Conservation (phyloP, 208 protist species). For the Leishmania guyanensis region DNA sequence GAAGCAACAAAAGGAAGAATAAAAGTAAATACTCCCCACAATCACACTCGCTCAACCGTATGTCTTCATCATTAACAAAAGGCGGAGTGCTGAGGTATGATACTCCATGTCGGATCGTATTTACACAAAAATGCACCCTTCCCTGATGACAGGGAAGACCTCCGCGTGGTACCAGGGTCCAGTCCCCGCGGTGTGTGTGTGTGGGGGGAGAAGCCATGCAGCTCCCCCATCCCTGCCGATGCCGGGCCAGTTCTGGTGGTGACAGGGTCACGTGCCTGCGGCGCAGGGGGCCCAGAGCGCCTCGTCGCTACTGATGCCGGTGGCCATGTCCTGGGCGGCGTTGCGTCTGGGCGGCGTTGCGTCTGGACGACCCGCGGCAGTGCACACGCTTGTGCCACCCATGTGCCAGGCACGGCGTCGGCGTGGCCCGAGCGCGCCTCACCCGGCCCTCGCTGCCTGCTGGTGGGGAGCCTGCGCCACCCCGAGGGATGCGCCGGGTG, state of each 20-base stretch:
- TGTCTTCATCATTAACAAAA: neutral
- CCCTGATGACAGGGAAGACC: neutral
- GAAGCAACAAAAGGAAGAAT: conserved; percentile 14
- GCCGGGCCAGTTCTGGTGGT: neutral
- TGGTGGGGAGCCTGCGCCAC: neutral
- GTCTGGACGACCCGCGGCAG: neutral
- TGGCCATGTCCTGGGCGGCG: neutral
- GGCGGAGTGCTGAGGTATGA: neutral
- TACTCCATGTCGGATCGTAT: neutral
- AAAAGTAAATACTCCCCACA: neutral
- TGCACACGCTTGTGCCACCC: neutral
- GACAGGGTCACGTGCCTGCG: neutral
- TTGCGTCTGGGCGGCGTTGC: neutral
- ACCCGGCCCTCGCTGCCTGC: neutral
- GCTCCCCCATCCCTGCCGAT: neutral
- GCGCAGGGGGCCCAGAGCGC: neutral
- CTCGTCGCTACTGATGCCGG: neutral
- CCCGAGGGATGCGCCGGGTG: neutral
- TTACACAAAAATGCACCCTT: neutral
- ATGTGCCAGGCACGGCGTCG: neutral
- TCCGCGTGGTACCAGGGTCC: neutral
- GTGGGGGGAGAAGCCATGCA: neutral
- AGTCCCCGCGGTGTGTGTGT: neutral
- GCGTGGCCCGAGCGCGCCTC: neutral
- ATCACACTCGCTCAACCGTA: neutral